Evolutionary conservation across 441 rosid genomes (phyloP), one percentile per base, ranked within the genome.

Genomic region (Erysimum cheiri): DNA sequence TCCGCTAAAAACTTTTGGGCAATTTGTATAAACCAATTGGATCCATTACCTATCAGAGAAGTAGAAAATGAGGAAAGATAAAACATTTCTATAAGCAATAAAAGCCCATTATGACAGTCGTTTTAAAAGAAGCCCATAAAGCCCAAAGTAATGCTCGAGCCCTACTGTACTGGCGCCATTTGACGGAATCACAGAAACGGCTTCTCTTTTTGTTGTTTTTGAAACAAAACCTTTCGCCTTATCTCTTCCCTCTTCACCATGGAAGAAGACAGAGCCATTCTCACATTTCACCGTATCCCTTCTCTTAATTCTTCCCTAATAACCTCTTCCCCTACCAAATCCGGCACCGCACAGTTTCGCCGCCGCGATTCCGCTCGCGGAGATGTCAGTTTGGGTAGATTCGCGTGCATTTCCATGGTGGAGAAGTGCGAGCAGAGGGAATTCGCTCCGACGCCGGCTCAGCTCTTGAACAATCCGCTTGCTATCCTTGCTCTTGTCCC

Each of bases 391-490:
- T 62, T 71, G 24, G 79, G 71, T 37, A 72, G 64, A 68, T 92
- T 95, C 75, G 96, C 96, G 0, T 83, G 87, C 47, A 70, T 92
- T 58, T 78, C 93, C 13, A 39, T 89, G 78, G 88, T 75, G 26
- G 91, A 84, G 58, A 87, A 80, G 82, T 72, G 80, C 65, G 84
- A 79, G 32, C 77, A 50, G 35, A 75, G 70, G 33, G 88, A 78
- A 13, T 78, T 80, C 76, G 80, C 86, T 19, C 93, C 96, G 22
- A 77, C 78, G 41, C 8, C 77, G 5, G 77, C 84, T 64, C 97
- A 87, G 88, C 86, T 89, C 12, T 40, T 81, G 77, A 83, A 76
- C n/a, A 88, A 89, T 67, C 97, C 97, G 12, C 67, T 89, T 59
- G 91, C 94, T 50, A 48, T 76, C 2, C 78, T 88, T 8, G 87